A percentile compares a stretch with the other conserved stretches of the same genome.
Evolutionary conservation across 2,329 filamentous ascomycete genomes (phyloP).

Genomic region (Trichoderma asperellum): DNA sequence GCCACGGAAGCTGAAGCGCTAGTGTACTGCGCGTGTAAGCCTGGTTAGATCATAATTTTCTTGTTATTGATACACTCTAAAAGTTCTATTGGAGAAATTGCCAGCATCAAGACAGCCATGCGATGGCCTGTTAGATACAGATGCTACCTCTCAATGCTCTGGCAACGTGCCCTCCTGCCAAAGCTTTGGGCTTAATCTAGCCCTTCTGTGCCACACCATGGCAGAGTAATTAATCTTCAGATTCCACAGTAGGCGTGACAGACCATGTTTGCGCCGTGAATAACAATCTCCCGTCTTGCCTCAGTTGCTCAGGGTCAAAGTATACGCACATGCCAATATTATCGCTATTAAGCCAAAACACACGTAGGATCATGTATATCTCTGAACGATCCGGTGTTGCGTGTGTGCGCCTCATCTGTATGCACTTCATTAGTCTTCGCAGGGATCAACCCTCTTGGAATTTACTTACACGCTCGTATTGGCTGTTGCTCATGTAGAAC

Average conservation of each 20-base stretch:
- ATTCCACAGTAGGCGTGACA: not conserved
- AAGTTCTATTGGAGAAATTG: too few relatives aligned
- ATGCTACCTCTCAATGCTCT: too few relatives aligned
- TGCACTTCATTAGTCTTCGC: not conserved
- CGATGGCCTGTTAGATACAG: too few relatives aligned
- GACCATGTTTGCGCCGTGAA: not conserved
- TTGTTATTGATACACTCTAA: too few relatives aligned
- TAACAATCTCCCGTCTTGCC: not conserved
- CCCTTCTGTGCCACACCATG: not conserved
- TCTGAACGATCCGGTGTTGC: not conserved
- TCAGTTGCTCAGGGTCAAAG: not conserved
- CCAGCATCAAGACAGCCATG: too few relatives aligned
- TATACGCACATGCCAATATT: not conserved
- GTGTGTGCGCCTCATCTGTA: not conserved
- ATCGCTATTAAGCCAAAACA: not conserved
- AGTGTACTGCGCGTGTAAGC: too few relatives aligned
- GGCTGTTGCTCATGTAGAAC: conserved; percentile 51
- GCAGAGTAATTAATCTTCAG: not conserved
- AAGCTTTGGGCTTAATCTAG: not conserved
- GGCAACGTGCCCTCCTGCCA: not conserved
- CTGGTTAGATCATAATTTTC: too few relatives aligned
- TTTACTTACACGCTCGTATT: conserved; percentile 39
- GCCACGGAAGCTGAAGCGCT: too few relatives aligned
- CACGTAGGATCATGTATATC: not conserved
- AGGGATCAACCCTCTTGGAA: conserved; percentile 38